Percentiles rank a stretch among this genome's conserved stretches.
Conservation (phyloP, 2,329 filamentous ascomycete species). For the Ophiostoma ulmi region DNA sequence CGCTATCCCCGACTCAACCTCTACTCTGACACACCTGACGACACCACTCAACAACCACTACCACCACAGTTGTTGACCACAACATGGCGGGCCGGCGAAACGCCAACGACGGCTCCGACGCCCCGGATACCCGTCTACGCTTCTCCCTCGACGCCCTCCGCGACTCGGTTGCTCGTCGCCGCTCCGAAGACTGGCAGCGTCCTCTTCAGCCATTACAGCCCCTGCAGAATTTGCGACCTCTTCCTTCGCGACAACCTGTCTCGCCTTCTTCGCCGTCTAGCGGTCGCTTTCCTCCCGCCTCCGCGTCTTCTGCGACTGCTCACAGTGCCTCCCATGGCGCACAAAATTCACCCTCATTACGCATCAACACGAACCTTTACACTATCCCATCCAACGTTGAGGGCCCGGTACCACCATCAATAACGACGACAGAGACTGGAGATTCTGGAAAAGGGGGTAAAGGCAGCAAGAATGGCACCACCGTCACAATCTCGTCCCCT, state of each 20-base stretch:
- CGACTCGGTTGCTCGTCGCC: neutral
- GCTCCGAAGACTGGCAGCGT: constrained; percentile 11
- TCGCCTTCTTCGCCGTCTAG: neutral
- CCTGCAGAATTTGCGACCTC: neutral
- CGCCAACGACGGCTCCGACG: constrained; percentile 6
- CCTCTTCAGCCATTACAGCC: constrained; percentile 8
- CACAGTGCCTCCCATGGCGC: constrained; percentile 10
- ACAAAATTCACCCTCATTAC: constrained; percentile 22
- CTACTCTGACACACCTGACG: neutral
- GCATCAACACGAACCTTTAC: constrained; percentile 31
- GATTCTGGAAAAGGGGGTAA: neutral
- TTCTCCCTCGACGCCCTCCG: constrained; percentile 19
- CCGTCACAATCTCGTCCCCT: constrained; percentile 11
- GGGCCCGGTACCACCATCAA: constrained; percentile 16
- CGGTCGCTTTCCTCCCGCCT: neutral
- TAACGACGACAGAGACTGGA: constrained; percentile 6
- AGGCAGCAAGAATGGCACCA: constrained; percentile 1
- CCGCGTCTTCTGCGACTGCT: neutral
- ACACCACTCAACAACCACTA: neutral
- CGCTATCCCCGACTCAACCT: neutral
- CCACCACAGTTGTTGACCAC: neutral
- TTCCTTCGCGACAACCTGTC: constrained; percentile 11
- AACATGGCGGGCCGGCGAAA: constrained; percentile 13
- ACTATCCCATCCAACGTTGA: constrained; percentile 32
- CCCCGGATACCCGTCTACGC: constrained; percentile 16